A percentile compares a stretch with the other conserved stretches of the same genome.
Conservation (phyloP, 768 basidiomycete genomes). For the Trametes gibbosa region DNA sequence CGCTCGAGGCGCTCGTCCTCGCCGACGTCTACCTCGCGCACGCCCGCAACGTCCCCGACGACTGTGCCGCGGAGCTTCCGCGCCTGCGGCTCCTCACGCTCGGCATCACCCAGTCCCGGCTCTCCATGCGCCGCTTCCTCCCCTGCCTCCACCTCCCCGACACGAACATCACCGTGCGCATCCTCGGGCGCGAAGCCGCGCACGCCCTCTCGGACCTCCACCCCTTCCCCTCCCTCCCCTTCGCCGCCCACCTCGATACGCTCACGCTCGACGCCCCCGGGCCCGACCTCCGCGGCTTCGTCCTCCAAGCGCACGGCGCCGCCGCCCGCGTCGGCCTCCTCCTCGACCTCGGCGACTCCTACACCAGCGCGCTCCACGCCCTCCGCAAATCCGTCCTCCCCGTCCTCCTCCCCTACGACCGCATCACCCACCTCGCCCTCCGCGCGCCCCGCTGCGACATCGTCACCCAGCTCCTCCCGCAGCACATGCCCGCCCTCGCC, state of each 20-base stretch:
- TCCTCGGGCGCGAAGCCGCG: slow-evolving; percentile 7
- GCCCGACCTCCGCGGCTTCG: background rate
- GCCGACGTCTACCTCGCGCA: slow-evolving; percentile 16
- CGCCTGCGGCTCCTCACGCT: slow-evolving; percentile 7
- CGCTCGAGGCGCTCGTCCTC: slow-evolving; percentile 9
- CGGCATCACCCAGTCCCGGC: slow-evolving; percentile 9
- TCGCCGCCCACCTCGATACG: slow-evolving; percentile 5
- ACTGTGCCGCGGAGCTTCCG: background rate
- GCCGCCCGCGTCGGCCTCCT: background rate
- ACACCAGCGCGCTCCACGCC: background rate
- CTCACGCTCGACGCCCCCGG: slow-evolving; percentile 2
- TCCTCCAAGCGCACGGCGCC: slow-evolving; percentile 3
- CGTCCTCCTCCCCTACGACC: background rate
- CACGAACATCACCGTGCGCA: slow-evolving; percentile 1
- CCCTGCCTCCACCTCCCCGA: slow-evolving; percentile 4
- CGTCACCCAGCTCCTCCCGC: background rate
- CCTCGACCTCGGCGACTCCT: background rate
- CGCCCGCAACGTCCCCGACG: background rate
- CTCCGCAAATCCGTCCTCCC: background rate
- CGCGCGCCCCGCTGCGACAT: background rate
- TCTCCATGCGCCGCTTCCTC: slow-evolving; percentile 13
- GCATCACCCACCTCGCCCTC: background rate
- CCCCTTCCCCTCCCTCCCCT: slow-evolving; percentile 10
- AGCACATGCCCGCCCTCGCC: background rate
- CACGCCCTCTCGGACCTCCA: slow-evolving; percentile 10